Base-by-base conservation (phyloP, 495 filamentous ascomycete species). In the Podospora australis region DNA sequence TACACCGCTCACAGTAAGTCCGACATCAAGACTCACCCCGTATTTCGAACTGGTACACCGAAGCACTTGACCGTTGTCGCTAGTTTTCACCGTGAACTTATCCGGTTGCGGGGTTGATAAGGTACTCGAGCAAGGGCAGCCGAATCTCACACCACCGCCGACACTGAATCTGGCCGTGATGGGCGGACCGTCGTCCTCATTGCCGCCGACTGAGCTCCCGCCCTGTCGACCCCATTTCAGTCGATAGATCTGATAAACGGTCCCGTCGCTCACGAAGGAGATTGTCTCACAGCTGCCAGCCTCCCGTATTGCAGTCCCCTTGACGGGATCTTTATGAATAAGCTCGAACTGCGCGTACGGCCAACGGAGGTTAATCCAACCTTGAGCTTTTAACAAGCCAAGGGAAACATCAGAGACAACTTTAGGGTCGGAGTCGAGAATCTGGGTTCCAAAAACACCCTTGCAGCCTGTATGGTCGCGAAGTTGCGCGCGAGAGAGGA, bases 361-460 rank as follows among this genome's bases (percentile, higher is more conserved):
- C 51, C 51, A 54, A 11, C 51, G 45, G 22, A 54, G 49, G 40
- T 54, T 54, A 39, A 54, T 41, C 51, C 51, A 54, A 1, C 51
- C 51, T 24, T 54, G 51, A 13, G 38, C 34, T 16, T 49, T 54
- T 1, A n/a, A n/a, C n/a, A n/a, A n/a, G n/a, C n/a, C n/a, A n/a
- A n/a, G n/a, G n/a, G n/a, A n/a, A n/a, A n/a, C n/a, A n/a, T n/a
- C n/a, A n/a, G n/a, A n/a, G n/a, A n/a, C n/a, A n/a, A n/a, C n/a
- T n/a, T n/a, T n/a, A n/a, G n/a, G n/a, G n/a, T n/a, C n/a, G n/a
- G 45, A 35, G 2, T 35, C 44, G 11, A 21, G 16, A 10, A 22
- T 16, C 1, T 25, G 14, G 14, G 45, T 49, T 3, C 51, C 51
- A 22, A 54, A 54, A 4, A 46, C 49, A 1, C 23, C 51, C 11